Base-by-base conservation (phyloP, 140 eudicot genomes). In the Cichorium intybus region DNA sequence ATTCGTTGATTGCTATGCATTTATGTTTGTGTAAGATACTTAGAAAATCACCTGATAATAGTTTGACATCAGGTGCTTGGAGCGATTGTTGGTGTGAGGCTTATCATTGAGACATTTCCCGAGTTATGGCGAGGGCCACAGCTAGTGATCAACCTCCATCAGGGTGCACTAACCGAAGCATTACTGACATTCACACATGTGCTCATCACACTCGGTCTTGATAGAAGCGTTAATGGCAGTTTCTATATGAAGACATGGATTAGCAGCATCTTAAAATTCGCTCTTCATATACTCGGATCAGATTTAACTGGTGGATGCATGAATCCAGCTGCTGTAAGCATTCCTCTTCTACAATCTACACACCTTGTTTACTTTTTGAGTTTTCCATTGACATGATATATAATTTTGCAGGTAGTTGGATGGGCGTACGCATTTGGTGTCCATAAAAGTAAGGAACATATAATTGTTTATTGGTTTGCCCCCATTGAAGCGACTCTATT, bases 251-350 rank as follows among this genome's bases (percentile, higher is more conserved):
- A 90, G 70, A 90, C 88, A n/a, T 87, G 96, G 97, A 87, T 90
- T 61, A 73, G 76, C 23, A 90, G 97, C 66, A 31, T 90, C 69
- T 80, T 90, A 57, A 90, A 84, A 81, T 84, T 87, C 29, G 46
- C 88, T 60, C 96, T 90, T 62, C 87, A 87, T 57, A 74, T 87
- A 49, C 90, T 90, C 39, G 96, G 97, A 46, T 82, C 96, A 12
- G 97, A 90, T 79, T 79, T 87, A 21, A 90, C 96, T 0, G 96
- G 97, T 33, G 97, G 97, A 73, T 82, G 88, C 81, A 90, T 90
- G 96, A 90, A 90, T 72, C 97, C 97, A 1, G 97, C 96, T 56
- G 78, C 96, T 29, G 97, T 87, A 84, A 70, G 95, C 45, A 60
- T 50, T 2, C 51, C 18, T 16, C 8, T 18, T 12, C 16, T 39